Evolutionary conservation across 192 early-diverging fungal genomes (phyloP).

Genomic region (Linderina pennispora): DNA sequence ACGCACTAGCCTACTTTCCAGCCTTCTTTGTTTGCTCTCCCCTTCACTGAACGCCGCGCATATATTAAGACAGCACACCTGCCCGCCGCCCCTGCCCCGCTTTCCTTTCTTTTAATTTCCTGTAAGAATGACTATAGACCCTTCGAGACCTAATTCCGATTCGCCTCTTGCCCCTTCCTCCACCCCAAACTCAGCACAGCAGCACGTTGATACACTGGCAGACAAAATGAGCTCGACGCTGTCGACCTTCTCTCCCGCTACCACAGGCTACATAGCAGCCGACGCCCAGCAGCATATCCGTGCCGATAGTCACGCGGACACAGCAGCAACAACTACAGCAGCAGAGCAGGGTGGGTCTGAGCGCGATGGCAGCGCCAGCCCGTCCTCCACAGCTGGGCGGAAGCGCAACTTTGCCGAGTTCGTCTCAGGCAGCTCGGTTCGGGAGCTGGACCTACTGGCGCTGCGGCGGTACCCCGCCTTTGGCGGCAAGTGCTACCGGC

Average conservation of each 20-base stretch:
- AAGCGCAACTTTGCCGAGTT: slow-evolving; percentile 34
- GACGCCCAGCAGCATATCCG: not conserved
- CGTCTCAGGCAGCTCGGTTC: slow-evolving; percentile 1
- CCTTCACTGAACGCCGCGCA: not conserved
- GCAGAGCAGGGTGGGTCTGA: no score
- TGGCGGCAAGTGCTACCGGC: slow-evolving; percentile 48
- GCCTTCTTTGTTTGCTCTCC: no score
- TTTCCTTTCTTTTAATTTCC: slow-evolving; percentile 1
- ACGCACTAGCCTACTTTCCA: no score
- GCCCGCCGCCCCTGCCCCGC: not conserved
- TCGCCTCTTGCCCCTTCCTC: not conserved
- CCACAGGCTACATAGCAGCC: not conserved
- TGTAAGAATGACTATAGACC: not conserved
- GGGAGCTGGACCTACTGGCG: slow-evolving; percentile 19
- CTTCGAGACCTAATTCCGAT: no score
- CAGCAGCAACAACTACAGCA: not conserved
- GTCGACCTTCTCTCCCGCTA: not conserved
- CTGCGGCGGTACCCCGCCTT: slow-evolving; percentile 35
- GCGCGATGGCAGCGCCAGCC: no score
- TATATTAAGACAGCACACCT: not conserved
- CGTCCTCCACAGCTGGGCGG: slow-evolving; percentile 13
- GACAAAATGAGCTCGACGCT: not conserved
- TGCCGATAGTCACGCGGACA: not conserved
- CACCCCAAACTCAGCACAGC: no score
- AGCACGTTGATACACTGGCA: no score